These are phyloP conservation scores for Capillidium rhysosporum DNA, from an alignment of 371 early-diverging fungal genomes.

Conservation along the genomic window DNA sequence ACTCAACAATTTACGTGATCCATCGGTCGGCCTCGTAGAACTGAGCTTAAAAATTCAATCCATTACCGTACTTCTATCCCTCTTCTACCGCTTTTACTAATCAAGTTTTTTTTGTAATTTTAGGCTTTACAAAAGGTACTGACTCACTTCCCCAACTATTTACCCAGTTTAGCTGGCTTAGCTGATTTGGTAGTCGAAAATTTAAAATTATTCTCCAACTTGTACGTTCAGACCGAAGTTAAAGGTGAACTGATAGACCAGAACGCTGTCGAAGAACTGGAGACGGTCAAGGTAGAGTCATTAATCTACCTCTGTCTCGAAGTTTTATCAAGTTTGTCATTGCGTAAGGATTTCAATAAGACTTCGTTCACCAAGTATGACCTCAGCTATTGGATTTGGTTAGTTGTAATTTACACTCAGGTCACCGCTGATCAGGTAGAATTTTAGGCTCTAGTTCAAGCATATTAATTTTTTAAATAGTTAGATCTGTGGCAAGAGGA, in stretches of 20 bases:
- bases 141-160: no score
- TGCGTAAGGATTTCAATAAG: slow-evolving; percentile 17
- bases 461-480: slow-evolving; percentile 8
- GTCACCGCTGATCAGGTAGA: not conserved
- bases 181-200: no score
- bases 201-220: no score
- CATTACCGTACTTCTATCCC: not conserved
- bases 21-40: no score
- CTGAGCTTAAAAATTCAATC: not conserved
- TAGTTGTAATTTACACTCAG: not conserved
- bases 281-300: no score
- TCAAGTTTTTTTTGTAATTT: slow-evolving; percentile 35
- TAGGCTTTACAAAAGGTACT: slow-evolving; percentile 60
- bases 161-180: no score
- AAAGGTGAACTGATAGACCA: no score
- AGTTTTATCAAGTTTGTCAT: no score
- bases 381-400: not conserved
- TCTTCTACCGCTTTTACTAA: no score
- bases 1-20: not conserved
- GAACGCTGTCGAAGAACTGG: no score
- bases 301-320: no score
- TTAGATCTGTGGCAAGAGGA: slow-evolving; percentile 61
- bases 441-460: not conserved
- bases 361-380: not conserved
- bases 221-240: no score